Base-by-base conservation (phyloP, 352 stramenopile genomes). In the Phytophthora nicotianae region DNA sequence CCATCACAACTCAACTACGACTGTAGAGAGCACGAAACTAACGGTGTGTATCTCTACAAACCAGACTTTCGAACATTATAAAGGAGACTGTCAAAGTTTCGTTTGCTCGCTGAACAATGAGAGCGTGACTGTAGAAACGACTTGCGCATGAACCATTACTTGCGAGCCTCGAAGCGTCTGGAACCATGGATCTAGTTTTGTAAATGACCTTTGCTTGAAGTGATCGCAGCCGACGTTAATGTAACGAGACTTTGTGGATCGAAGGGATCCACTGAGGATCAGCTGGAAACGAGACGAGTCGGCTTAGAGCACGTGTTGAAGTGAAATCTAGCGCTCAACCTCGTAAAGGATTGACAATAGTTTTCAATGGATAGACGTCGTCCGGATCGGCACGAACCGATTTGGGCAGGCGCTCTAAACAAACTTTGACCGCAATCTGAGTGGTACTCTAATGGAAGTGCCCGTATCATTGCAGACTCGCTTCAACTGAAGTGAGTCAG, bases 281-380 rank as follows among this genome's bases (percentile, higher is more conserved):
- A 53, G 50, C 46, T 42, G 50, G 57, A 71, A 68, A 72, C 65
- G 51, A 65, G 58, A 69, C 48, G 48, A 69, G 47, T 45, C 52
- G 23, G 21, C 32, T 24, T 19, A 38, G n/a, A n/a, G 20, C 48
- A 62, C 40, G 47, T 65, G 55, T 41, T 19, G 48, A 52, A 48
- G 58, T 17, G 32, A 38, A 38, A n/a, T 50, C 23, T 46, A 27
- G 45, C 32, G 41, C 54, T 29, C 47, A 54, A 45, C 35, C 51
- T 52, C 9, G 65, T 72, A 72, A 72, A 72, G 65, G 64, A 62
- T 58, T 10, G 58, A 61, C 65, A 20, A 41, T 8, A 17, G 27
- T 19, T 38, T 42, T 24, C 24, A 62, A 63, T 62, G 59, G 64
- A 72, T 61, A 64, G 52, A 52, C 27, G 19, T 14, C 24, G 13